These are phyloP conservation scores for Umbilicaria muhlenbergii DNA, from an alignment of 495 filamentous ascomycete genomes.

Conservation along the genomic window DNA sequence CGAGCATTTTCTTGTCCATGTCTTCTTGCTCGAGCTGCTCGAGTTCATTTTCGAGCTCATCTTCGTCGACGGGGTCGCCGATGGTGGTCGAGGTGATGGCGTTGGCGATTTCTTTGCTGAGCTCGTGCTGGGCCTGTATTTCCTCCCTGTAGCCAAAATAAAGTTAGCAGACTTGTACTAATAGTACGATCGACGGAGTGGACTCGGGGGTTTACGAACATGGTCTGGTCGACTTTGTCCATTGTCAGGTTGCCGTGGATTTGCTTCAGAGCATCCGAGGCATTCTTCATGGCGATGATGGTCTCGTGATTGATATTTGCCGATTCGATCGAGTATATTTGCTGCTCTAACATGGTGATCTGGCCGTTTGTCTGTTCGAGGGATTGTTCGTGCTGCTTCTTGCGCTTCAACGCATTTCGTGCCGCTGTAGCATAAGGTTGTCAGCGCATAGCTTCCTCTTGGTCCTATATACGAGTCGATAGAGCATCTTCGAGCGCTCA, in stretches of 20 bases:
- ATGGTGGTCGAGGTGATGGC: constrained; percentile 62
- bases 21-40: constrained; percentile 69
- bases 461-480: neutral
- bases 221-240: constrained; percentile 85
- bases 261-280: constrained; percentile 71
- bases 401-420: constrained; percentile 80
- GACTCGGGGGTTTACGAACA: constrained; percentile 42
- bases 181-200: neutral
- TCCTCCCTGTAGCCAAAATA: constrained; percentile 48
- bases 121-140: constrained; percentile 78
- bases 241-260: constrained; percentile 85
- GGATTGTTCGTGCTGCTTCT: constrained; percentile 84
- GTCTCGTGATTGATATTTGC: constrained; percentile 99
- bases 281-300: constrained; percentile 81
- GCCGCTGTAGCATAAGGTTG: constrained; percentile 42
- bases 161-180: constrained; percentile 4
- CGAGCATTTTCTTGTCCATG: constrained; percentile 86
- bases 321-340: constrained; percentile 92
- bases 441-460: constrained; percentile 4
- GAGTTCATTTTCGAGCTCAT: constrained; percentile 66
- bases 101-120: constrained; percentile 80
- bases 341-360: constrained; percentile 81
- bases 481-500: neutral
- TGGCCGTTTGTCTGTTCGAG: constrained; percentile 80
- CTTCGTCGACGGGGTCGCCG: constrained; percentile 66